Evolutionary conservation across 2,329 filamentous ascomycete species (phyloP), one percentile per base, ranked within the genome.

Genomic region (Talaromyces marneffei): DNA sequence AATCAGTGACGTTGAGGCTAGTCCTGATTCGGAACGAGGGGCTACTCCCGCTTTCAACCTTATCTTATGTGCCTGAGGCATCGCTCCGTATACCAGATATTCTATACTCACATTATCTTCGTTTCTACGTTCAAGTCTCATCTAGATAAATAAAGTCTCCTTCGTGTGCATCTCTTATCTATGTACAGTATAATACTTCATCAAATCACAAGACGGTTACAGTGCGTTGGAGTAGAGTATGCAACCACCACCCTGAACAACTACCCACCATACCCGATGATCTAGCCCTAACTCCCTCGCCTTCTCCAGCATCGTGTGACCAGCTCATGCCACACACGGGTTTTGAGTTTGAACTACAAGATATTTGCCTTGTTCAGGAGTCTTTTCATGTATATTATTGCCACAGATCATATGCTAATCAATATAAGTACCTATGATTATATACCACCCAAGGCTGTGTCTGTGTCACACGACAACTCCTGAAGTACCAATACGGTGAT

Each of bases 11-110:
- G 59, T 50, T 33, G 60, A 14, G 20, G 18, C 60, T 62, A 62
- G 46, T 20, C 60, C 46, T 4, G 39, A 62, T 62, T 27, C 14
- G 29, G 60, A 57, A 54, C 8, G 60, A 62, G 60, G 60, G 60
- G 60, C 44, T 31, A 27, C 18, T 12, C 29, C 48, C 25, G 35
- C 20, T 25, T 8, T 4, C 25, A 50, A 50, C 9, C 20, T 33
- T 50, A 50, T 31, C 9, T 9, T 20, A 0, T 1, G 2, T 40
- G 59, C 59, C 59, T 61, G 40, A 57, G 59, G 52, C 59, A 57
- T 52, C 27, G n/a, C 20, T 31, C 7, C n/a, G 10, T 14, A 29
- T 4, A 31, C 27, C 9, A 9, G 4, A 18, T 29, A 14, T 2
- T 10, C 9, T 7, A 50, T 50, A 23, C n/a, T n/a, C n/a, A n/a